phyloP scores from a whole-genome alignment of 257 asterid genomes.

The Paraleonurus japonicus region DNA sequence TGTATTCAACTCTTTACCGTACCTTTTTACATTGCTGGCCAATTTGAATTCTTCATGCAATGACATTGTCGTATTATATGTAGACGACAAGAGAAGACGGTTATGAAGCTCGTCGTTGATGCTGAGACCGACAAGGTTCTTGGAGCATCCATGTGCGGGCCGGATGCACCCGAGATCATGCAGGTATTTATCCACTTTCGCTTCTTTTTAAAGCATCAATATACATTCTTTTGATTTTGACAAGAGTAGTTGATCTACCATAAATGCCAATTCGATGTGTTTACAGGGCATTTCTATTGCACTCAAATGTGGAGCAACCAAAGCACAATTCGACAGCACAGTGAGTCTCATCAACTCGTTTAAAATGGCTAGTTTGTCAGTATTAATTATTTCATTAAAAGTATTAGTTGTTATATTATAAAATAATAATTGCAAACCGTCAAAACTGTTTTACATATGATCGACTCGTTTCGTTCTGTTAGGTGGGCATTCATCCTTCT shows the following conservation, averaged over 20 bases:
- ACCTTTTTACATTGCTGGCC: background rate
- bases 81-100: constrained; percentile 90
- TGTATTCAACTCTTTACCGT: background rate
- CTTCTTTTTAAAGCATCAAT: background rate
- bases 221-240: background rate
- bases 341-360: constrained; percentile 41
- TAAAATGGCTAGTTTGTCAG: too few species aligned
- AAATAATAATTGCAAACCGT: background rate
- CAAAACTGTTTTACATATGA: background rate
- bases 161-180: constrained; percentile 96
- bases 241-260: background rate
- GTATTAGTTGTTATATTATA: background rate
- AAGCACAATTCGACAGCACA: constrained; percentile 83
- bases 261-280: background rate
- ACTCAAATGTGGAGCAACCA: constrained; percentile 94
- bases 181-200: constrained; percentile 46
- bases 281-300: constrained; percentile 82
- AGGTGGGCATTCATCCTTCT: constrained; percentile 93
- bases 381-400: background rate
- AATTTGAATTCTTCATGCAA: background rate
- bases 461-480: background rate
- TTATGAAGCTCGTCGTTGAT: constrained; percentile 90
- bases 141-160: constrained; percentile 99
- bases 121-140: constrained; percentile 82
- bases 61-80: background rate